Evolutionary conservation across 192 early-diverging fungal species (phyloP).

Genomic region (Entomortierella beljakovae): DNA sequence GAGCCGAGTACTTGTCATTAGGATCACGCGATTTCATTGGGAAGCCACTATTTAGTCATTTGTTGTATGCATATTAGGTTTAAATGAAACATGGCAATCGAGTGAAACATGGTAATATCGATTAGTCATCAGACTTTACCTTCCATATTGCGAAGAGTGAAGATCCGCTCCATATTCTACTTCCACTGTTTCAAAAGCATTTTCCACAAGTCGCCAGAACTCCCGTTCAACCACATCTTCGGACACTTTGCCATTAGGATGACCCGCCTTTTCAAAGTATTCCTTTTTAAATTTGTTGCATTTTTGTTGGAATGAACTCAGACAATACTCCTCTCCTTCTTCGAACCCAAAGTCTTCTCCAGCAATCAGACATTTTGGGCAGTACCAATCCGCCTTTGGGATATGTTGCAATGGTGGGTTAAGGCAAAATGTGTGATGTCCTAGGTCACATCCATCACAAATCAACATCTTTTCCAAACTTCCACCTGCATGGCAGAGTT

Average conservation of each 20-base stretch:
- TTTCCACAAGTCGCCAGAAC: slow-evolving; percentile 93
- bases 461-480: slow-evolving; percentile 73
- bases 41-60: slow-evolving; percentile 73
- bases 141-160: slow-evolving; percentile 91
- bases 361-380: slow-evolving; percentile 79
- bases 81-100: neutral
- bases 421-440: slow-evolving; percentile 81
- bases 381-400: slow-evolving; percentile 87
- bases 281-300: slow-evolving; percentile 85
- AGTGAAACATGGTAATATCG: neutral
- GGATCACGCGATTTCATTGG: slow-evolving; percentile 76
- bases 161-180: slow-evolving; percentile 98
- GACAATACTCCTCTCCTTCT: slow-evolving; percentile 83
- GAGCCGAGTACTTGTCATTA: slow-evolving; percentile 70
- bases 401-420: slow-evolving; percentile 59
- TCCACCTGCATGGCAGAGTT: slow-evolving; percentile 55
- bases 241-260: slow-evolving; percentile 28
- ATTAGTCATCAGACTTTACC: slow-evolving; percentile 61
- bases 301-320: slow-evolving; percentile 82
- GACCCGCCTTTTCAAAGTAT: slow-evolving; percentile 72
- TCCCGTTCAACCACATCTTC: slow-evolving; percentile 90
- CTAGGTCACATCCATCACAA: slow-evolving; percentile 84
- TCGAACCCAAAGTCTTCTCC: slow-evolving; percentile 96
- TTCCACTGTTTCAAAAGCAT: slow-evolving; percentile 87
- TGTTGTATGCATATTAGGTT: no score